These are phyloP conservation scores for Colletotrichum orbiculare DNA, from an alignment of 2,329 filamentous ascomycete species.

Conservation along the genomic window DNA sequence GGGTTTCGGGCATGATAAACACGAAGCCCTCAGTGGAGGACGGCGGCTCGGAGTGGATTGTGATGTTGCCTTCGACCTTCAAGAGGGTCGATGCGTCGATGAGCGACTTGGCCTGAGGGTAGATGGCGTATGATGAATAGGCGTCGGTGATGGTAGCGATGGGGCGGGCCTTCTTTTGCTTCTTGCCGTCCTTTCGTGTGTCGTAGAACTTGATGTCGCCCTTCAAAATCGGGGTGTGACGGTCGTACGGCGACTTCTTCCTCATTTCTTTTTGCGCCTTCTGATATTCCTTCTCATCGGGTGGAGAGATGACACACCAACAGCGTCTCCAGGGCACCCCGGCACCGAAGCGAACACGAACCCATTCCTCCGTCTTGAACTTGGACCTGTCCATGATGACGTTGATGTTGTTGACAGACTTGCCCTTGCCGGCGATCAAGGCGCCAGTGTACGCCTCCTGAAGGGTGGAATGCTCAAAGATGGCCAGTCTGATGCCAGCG, in stretches of 20 bases:
- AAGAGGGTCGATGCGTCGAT: slow-evolving; percentile 95
- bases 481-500: slow-evolving; percentile 89
- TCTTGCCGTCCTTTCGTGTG: slow-evolving; percentile 76
- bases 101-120: slow-evolving; percentile 91
- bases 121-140: slow-evolving; percentile 93
- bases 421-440: slow-evolving; percentile 94
- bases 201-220: slow-evolving; percentile 97
- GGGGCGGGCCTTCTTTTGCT: slow-evolving; percentile 89
- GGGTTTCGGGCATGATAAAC: slow-evolving; percentile 96
- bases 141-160: slow-evolving; percentile 93
- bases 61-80: slow-evolving; percentile 92
- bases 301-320: slow-evolving; percentile 94
- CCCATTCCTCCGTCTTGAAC: slow-evolving; percentile 89
- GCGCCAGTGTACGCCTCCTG: slow-evolving; percentile 98
- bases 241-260: slow-evolving; percentile 84
- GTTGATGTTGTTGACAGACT: slow-evolving; percentile 87
- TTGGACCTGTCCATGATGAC: slow-evolving; percentile 85
- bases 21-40: slow-evolving; percentile 91
- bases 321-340: slow-evolving; percentile 96
- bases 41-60: slow-evolving; percentile 83
- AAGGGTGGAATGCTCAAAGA: slow-evolving; percentile 92
- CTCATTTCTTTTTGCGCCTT: slow-evolving; percentile 87
- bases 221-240: slow-evolving; percentile 75
- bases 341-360: slow-evolving; percentile 92
- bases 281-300: slow-evolving; percentile 90